Conservation (phyloP, 345 rosid species). For the Sonneratia alba region DNA sequence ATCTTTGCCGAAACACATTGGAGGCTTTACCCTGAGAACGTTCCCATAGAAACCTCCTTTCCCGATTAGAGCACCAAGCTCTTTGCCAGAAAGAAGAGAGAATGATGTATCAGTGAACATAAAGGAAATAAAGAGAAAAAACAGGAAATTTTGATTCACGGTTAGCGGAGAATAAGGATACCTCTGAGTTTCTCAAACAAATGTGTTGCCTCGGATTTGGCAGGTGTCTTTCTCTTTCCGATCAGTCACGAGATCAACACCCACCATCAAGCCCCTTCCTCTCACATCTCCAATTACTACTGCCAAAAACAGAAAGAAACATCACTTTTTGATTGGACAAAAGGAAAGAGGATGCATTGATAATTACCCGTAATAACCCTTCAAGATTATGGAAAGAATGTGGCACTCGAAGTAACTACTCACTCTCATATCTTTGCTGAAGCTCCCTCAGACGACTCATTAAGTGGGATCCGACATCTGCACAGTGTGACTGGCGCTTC, state of each 20-base stretch:
- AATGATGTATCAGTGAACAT: too few relatives aligned
- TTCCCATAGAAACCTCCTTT: constrained; percentile 91
- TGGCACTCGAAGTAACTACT: constrained; percentile 7
- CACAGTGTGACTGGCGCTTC: constrained; percentile 78
- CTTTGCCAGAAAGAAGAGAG: constrained; percentile 20
- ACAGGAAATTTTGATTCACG: too few relatives aligned
- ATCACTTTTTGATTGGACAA: neutral
- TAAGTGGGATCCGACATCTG: constrained; percentile 67
- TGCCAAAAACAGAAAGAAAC: constrained; percentile 3
- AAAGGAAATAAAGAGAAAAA: too few relatives aligned
- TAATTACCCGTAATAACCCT: neutral
- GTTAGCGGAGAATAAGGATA: constrained; percentile 9
- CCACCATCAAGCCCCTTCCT: constrained; percentile 89
- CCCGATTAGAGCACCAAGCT: constrained; percentile 69
- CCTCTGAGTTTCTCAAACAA: constrained; percentile 84
- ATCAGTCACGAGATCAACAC: constrained; percentile 74
- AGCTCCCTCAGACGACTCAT: constrained; percentile 55
- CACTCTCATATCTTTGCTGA: constrained; percentile 68
- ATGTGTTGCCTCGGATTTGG: constrained; percentile 69
- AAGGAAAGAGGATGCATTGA: neutral
- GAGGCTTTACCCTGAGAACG: constrained; percentile 86
- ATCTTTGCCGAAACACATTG: constrained; percentile 85
- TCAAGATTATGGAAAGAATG: neutral
- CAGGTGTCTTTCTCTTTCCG: constrained; percentile 75
- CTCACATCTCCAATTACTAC: constrained; percentile 87